Base-by-base conservation (phyloP, 495 filamentous ascomycete species). In the Penicillium samsonianum region DNA sequence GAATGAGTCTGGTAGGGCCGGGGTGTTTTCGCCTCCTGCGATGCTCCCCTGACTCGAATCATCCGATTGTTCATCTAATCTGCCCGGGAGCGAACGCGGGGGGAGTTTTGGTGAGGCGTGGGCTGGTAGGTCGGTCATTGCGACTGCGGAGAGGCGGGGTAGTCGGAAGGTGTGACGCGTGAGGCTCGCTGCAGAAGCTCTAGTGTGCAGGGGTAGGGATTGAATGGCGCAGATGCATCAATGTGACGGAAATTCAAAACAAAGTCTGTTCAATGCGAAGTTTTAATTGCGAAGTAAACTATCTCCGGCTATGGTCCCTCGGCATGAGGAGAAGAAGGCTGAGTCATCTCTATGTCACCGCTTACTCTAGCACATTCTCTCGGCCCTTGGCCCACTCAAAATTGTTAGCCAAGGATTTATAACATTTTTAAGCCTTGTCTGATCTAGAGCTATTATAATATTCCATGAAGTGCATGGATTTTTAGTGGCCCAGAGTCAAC, bases 51-150 rank as follows among this genome's bases (percentile, higher is more conserved):
- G 62, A 44, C 62, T 69, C 9, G 25, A 58, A 60, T 73, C 57
- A 35, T 64, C 59, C 12, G 28, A 30, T n/a, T 56, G 17, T 35
- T 40, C 57, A 25, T 71, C 65, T 56, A 60, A 41, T 22, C 50
- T 57, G 28, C 25, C 59, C 14, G 70, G 61, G 51, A 68, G 57
- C 23, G 71, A 67, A 37, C 74, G 76, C 49, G 81, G 75, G 33
- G 73, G 58, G 59, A 82, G 76, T 61, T 79, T 69, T 19, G 82
- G 80, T 20, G 78, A 80, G 54, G 74, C 75, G 61, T 82, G 79
- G 28, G 79, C 77, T 16, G 79, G 78, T 57, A 82, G 62, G 53
- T 80, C 71, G 56, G 77, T 70, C 79, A 81, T 81, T 60, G 67
- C 64, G 73, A 57, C 59, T 53, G 46, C 49, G 26, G 51, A 49